A percentile compares a stretch with the other conserved stretches of the same genome.
Evolutionary conservation across 768 basidiomycete genomes (phyloP).

Genomic region (Collybiopsis luxurians): DNA sequence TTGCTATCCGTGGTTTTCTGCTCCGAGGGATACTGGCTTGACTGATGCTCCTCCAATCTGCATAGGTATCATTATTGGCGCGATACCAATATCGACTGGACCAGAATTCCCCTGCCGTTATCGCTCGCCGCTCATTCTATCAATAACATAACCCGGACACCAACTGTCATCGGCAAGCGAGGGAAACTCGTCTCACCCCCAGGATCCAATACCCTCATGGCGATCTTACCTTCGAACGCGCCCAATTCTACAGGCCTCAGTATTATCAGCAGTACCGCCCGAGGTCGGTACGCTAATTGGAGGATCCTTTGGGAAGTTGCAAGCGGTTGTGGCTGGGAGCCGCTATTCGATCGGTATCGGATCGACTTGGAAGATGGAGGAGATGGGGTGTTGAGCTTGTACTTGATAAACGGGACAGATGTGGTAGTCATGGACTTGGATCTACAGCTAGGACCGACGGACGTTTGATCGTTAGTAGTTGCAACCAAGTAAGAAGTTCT

Average conservation of each 20-base stretch:
- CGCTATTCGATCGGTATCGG: slow-evolving; percentile 29
- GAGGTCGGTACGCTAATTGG: slow-evolving; percentile 31
- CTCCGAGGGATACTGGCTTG: background rate
- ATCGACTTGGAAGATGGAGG: slow-evolving; percentile 11
- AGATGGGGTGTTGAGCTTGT: slow-evolving; percentile 31
- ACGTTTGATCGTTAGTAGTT: background rate
- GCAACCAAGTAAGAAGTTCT: background rate
- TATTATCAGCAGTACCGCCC: slow-evolving; percentile 26
- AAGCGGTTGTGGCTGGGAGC: slow-evolving; percentile 29
- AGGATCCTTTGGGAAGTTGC: slow-evolving; percentile 25
- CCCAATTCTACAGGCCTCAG: slow-evolving; percentile 28
- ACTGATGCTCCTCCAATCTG: background rate
- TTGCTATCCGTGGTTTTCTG: background rate
- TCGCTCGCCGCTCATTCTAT: slow-evolving; percentile 15
- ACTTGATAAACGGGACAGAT: slow-evolving; percentile 25
- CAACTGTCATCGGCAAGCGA: slow-evolving; percentile 35
- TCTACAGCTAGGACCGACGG: background rate
- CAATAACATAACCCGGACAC: slow-evolving; percentile 33
- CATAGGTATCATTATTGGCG: slow-evolving; percentile 17
- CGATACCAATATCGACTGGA: slow-evolving; percentile 22
- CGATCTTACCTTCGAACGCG: slow-evolving; percentile 32
- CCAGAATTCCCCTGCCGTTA: slow-evolving; percentile 28
- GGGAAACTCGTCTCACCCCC: slow-evolving; percentile 27
- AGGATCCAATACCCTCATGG: slow-evolving; percentile 16
- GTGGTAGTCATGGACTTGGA: slow-evolving; percentile 9